Conservation (phyloP, 2,329 filamentous ascomycete genomes). For the Leptographium wingfieldii region DNA sequence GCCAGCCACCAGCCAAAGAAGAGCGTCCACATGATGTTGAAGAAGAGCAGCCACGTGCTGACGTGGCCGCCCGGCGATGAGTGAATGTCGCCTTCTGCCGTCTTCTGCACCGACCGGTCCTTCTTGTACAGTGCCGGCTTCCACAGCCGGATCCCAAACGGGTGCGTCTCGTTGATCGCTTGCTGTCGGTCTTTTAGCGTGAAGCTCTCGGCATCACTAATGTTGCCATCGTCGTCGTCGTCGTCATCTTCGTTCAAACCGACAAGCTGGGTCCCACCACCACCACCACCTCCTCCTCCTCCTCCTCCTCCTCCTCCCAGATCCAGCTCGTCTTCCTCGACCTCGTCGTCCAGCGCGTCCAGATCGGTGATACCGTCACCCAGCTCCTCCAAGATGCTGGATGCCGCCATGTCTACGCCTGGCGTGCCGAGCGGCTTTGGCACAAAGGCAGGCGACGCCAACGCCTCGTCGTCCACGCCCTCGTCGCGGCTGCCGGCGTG, state of each 20-base stretch:
- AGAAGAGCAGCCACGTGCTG: conserved; percentile 69
- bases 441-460: background rate
- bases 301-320: conserved; percentile 22
- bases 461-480: background rate
- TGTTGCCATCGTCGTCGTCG: conserved; percentile 54
- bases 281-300: conserved; percentile 19
- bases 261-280: no score
- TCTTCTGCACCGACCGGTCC: conserved; percentile 88
- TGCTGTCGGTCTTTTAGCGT: conserved; percentile 93
- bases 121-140: conserved; percentile 99
- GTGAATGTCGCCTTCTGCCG: conserved; percentile 92
- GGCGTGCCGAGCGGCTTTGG: conserved; percentile 4
- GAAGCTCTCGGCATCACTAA: conserved; percentile 94
- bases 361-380: conserved; percentile 17
- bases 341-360: conserved; percentile 23
- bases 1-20: conserved; percentile 96
- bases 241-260: conserved; percentile 24
- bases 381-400: background rate
- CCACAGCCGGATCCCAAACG: conserved; percentile 97
- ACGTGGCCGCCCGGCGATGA: conserved; percentile 83
- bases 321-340: conserved; percentile 20
- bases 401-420: background rate
- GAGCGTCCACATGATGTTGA: conserved; percentile 83
- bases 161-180: conserved; percentile 97
- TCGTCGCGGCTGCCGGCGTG: conserved; percentile 16